Evolutionary conservation across 208 protist species (phyloP).

Genomic region (Leishmania major): DNA sequence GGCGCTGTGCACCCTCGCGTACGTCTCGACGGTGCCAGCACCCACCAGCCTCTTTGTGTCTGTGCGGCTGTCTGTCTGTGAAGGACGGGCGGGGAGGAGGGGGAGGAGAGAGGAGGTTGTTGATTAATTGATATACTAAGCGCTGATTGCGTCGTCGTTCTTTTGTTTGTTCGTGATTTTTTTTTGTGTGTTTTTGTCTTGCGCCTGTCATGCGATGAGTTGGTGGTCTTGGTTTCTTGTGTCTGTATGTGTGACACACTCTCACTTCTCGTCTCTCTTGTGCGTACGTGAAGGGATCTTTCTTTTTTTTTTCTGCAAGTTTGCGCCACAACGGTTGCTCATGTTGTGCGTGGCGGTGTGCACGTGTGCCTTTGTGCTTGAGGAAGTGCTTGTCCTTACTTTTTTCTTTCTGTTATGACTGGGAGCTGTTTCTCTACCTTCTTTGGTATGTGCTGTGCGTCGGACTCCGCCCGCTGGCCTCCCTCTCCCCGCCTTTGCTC

Average conservation of each 20-base stretch:
- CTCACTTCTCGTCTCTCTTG: background rate
- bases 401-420: constrained; percentile 17
- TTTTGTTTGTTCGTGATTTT: background rate
- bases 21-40: background rate
- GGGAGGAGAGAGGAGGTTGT: background rate
- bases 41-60: background rate
- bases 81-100: background rate
- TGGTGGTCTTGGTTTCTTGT: background rate
- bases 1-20: background rate
- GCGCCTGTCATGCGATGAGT: background rate
- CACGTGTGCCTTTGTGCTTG: constrained; percentile 5
- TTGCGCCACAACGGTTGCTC: background rate
- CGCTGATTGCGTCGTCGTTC: background rate
- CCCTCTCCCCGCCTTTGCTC: background rate
- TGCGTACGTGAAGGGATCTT: background rate
- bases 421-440: constrained; percentile 1
- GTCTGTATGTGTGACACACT: background rate
- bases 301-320: background rate
- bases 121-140: constrained; percentile 13
- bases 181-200: background rate
- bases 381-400: constrained; percentile 7
- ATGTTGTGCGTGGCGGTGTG: background rate
- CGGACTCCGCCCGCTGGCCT: background rate
- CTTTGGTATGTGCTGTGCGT: background rate
- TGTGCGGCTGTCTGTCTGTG: background rate